Evolutionary conservation across 495 filamentous ascomycete genomes (phyloP).

Genomic region (Tuber calosporum): DNA sequence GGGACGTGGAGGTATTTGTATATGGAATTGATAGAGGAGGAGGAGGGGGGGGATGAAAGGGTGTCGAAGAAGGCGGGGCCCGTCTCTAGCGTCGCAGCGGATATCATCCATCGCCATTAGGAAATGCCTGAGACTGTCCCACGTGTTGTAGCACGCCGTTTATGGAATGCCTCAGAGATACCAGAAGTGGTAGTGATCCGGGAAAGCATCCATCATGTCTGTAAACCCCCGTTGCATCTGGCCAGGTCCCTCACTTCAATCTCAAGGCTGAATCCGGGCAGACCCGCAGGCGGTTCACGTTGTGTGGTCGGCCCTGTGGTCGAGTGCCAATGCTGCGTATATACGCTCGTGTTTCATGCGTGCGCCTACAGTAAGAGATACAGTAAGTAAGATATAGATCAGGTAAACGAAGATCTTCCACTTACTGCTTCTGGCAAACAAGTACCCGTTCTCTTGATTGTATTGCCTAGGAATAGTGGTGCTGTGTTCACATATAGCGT

Average conservation of each 20-base stretch:
- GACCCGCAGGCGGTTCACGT: background rate
- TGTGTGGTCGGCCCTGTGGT: background rate
- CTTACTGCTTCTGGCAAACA: background rate
- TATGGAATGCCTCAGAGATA: background rate
- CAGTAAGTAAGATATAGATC: background rate
- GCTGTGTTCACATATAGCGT: background rate
- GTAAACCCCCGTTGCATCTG: background rate
- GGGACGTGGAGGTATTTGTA: constrained; percentile 59
- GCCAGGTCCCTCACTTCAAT: background rate
- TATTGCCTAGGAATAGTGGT: background rate
- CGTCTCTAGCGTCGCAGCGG: background rate
- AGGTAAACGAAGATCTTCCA: background rate
- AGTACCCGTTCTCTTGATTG: background rate
- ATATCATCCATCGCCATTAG: background rate
- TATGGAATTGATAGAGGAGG: constrained; percentile 48
- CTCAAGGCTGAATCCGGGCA: background rate
- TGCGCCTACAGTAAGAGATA: background rate
- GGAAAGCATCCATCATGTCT: background rate
- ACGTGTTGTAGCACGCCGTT: background rate
- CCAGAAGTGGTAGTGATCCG: background rate
- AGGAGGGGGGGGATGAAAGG: constrained; percentile 26
- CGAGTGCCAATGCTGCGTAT: background rate
- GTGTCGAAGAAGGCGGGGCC: background rate
- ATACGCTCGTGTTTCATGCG: background rate
- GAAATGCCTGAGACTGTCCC: background rate